Evolutionary conservation across 2,329 filamentous ascomycete species (phyloP).

Genomic region (Boeremia exigua): DNA sequence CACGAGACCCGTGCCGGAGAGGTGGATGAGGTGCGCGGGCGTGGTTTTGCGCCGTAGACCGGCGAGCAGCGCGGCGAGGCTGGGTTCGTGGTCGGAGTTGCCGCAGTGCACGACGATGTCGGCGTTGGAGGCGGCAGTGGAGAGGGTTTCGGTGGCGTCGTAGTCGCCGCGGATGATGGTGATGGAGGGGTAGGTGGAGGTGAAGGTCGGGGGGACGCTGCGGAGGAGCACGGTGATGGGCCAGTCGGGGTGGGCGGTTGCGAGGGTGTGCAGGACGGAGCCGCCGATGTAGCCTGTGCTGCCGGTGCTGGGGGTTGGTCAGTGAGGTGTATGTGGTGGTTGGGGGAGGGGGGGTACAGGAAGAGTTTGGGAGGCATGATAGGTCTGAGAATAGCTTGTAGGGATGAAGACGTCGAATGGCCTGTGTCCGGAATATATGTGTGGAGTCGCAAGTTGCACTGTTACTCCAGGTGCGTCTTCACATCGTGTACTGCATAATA

Average conservation of each 20-base stretch:
- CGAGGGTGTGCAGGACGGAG: slow-evolving; percentile 56
- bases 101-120: slow-evolving; percentile 57
- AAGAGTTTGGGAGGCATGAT: slow-evolving; percentile 43
- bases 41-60: slow-evolving; percentile 57
- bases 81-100: slow-evolving; percentile 37
- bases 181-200: slow-evolving; percentile 49
- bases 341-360: slow-evolving; percentile 3
- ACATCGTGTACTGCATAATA: too few species aligned
- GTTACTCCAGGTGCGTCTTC: too few species aligned
- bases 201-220: slow-evolving; percentile 39
- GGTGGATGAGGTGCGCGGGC: slow-evolving; percentile 58
- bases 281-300: slow-evolving; percentile 62
- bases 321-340: neutral
- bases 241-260: slow-evolving; percentile 55
- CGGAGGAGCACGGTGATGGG: slow-evolving; percentile 55
- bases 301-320: slow-evolving; percentile 50
- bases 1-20: slow-evolving; percentile 62
- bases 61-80: slow-evolving; percentile 55
- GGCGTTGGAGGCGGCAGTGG: slow-evolving; percentile 54
- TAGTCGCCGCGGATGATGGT: slow-evolving; percentile 57
- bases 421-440: neutral
- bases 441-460: too few species aligned
- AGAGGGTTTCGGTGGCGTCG: slow-evolving; percentile 53
- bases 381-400: neutral
- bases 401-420: neutral